Base-by-base conservation (phyloP, 495 filamentous ascomycete genomes). In the Talaromyces ruber region DNA sequence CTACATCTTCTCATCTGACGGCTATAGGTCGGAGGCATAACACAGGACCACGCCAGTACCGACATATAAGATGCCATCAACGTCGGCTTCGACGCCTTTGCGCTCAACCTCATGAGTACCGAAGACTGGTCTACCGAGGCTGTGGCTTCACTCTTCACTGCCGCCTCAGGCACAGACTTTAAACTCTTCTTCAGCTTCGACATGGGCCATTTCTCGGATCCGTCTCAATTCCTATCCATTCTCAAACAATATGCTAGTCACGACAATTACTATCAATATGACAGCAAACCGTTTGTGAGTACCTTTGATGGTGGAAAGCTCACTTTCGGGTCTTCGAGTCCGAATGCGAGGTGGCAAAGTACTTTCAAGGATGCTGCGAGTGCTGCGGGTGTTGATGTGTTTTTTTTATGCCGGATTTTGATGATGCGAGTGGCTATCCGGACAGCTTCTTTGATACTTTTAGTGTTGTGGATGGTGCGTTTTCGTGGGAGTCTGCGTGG, bases 401-500 rank as follows among this genome's bases (percentile, higher is more conserved):
- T 68, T 66, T 26, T n/a, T 69, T 68, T 25, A 51, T 68, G 9
- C 67, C 68, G 16, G 59, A 68, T 56, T 66, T 64, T 21, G 69
- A 68, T 37, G 65, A 63, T 25, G 66, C 66, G 14, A 28, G 24
- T 37, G 64, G 64, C 7, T 73, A 70, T 62, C 66, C 66, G 30
- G 37, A 60, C 21, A 62, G 59, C 5, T 47, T 59, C 11, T 59
- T 59, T 45, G 22, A 39, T 39, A 59, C 30, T 1, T 47, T 59
- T 24, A 39, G 22, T n/a, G 58, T 72, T 39, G 64, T 71, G 0
- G 70, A 74, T 62, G 72, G 71, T 22, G 32, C 65, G 26, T 75
- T 74, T 43, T 72, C 70, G 37, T 75, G 72, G 71, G 72, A 75
- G 55, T 58, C 71, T 0, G 71, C 70, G 1, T 75, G 72, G 72